A percentile compares a stretch with the other conserved stretches of the same genome.
phyloP scores from a whole-genome alignment of 1,139 yeast species.

The Protomyces lactucae-debilis region DNA sequence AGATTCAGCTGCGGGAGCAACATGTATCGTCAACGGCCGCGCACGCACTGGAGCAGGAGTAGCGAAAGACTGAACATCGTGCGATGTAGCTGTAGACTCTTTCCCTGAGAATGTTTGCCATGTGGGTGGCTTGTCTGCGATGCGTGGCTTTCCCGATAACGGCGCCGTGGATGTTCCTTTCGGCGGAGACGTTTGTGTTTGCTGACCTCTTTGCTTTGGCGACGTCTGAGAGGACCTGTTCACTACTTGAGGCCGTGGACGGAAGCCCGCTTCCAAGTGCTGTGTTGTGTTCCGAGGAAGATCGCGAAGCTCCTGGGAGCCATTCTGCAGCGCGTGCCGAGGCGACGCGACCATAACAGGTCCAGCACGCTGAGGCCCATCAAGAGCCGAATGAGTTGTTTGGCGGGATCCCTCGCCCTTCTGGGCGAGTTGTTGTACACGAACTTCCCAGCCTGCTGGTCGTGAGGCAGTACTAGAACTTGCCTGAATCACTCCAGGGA shows the following conservation, averaged over 20 bases:
- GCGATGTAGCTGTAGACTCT: too few species aligned
- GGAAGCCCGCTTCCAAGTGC: not conserved
- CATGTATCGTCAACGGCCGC: constrained; percentile 9
- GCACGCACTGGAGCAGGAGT: constrained; percentile 6
- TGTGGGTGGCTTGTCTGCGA: not conserved
- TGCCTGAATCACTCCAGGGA: too few species aligned
- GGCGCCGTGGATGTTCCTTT: not conserved
- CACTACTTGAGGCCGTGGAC: constrained; percentile 5
- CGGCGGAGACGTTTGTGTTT: constrained; percentile 17
- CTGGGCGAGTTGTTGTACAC: too few species aligned
- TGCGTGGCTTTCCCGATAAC: not conserved
- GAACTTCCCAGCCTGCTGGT: too few species aligned
- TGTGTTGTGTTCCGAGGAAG: not conserved
- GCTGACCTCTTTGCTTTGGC: constrained; percentile 12
- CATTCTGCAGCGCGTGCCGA: not conserved
- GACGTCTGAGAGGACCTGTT: constrained; percentile 16
- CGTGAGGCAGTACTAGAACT: too few species aligned
- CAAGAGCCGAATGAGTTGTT: too few species aligned
- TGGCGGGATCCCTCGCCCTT: too few species aligned
- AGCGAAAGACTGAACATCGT: too few species aligned
- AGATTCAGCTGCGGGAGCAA: not conserved
- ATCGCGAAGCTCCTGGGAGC: not conserved
- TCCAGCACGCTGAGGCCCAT: too few species aligned
- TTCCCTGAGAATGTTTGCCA: too few species aligned
- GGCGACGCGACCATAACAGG: too few species aligned